A percentile compares a stretch with the other conserved stretches of the same genome.
Conservation (phyloP, 2,329 filamentous ascomycete genomes). For the Talaromyces sp. region DNA sequence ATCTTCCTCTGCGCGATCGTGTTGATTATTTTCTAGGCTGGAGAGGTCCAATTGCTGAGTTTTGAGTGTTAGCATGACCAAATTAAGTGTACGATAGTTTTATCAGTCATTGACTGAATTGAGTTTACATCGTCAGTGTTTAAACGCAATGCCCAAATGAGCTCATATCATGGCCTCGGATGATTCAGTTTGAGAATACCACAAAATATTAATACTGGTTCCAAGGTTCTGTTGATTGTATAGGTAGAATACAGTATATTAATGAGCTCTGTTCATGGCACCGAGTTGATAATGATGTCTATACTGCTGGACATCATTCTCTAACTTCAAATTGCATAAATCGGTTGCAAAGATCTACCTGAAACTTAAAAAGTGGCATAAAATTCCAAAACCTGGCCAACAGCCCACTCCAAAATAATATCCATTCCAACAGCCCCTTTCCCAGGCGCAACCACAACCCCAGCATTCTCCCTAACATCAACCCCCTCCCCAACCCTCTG, state of each 20-base stretch:
- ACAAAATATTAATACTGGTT: no score
- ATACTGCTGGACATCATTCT: no score
- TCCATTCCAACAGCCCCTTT: constrained; percentile 62
- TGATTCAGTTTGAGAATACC: no score
- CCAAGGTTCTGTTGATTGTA: no score
- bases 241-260: no score
- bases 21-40: constrained; percentile 39
- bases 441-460: constrained; percentile 51
- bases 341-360: no score
- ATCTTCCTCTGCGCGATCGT: constrained; percentile 26
- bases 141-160: no score
- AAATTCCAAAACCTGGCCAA: constrained; percentile 59
- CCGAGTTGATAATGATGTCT: no score
- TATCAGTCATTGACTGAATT: neutral
- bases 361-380: constrained; percentile 12
- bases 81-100: neutral
- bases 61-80: neutral
- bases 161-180: no score
- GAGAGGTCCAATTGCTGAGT: constrained; percentile 27
- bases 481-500: constrained; percentile 36
- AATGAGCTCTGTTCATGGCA: no score
- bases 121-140: neutral
- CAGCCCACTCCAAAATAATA: constrained; percentile 68
- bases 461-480: constrained; percentile 50
- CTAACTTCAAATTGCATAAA: no score